These are phyloP conservation scores for Fusarium sp. DNA, from an alignment of 2,329 filamentous ascomycete species.

Conservation along the genomic window DNA sequence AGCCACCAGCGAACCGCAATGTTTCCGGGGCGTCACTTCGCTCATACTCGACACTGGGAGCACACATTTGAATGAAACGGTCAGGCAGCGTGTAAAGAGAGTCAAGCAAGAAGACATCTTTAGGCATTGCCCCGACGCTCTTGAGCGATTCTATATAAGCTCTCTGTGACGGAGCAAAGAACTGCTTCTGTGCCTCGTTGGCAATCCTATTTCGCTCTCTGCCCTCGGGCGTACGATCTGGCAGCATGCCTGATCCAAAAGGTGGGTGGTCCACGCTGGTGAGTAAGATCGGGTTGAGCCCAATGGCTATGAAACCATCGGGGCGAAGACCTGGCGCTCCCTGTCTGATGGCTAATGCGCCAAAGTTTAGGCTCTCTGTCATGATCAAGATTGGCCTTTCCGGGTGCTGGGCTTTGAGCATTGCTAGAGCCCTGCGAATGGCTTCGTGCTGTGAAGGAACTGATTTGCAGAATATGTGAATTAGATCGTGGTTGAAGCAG, in stretches of 20 bases:
- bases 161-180: not conserved
- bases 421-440: not conserved
- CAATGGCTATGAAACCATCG: constrained; percentile 7
- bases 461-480: constrained; percentile 4
- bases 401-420: not conserved
- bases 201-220: not conserved
- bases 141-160: not conserved
- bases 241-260: constrained; percentile 6
- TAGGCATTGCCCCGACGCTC: not conserved
- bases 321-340: not conserved
- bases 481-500: constrained; percentile 2
- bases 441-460: not conserved
- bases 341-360: not conserved
- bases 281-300: constrained; percentile 1
- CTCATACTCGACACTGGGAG: constrained; percentile 3
- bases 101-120: not conserved
- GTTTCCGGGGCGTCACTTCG: not conserved
- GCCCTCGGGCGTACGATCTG: not conserved
- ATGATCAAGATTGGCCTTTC: not conserved
- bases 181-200: not conserved
- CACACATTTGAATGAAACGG: constrained; percentile 1
- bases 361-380: constrained; percentile 6
- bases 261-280: constrained; percentile 6
- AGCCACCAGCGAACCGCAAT: constrained; percentile 2
- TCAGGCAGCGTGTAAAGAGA: not conserved